Evolutionary conservation across 768 basidiomycete genomes (phyloP), one percentile per base, ranked within the genome.

Genomic region (Leccinum subtestaceum): DNA sequence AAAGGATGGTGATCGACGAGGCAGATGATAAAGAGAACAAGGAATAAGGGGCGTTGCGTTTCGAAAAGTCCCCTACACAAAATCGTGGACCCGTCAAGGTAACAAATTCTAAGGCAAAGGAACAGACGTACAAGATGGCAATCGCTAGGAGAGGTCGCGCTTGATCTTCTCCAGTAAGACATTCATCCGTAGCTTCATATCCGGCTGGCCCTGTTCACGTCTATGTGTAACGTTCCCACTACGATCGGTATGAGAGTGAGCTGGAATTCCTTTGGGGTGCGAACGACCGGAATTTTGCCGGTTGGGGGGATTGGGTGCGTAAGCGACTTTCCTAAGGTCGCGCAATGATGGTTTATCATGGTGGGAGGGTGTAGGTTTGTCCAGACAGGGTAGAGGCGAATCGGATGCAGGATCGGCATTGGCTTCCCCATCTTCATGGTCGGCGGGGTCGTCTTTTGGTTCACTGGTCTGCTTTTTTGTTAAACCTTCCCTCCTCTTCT

Each of bases 151-250:
- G 40, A 74, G 70, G 65, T 87, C 81, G 51, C 81, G 82, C 71
- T 91, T 89, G 63, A 96, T 94, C 74, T 88, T 87, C 71, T 93
- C 91, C 58, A 96, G 80, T 80, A 96, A 80, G 29, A 83, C 86
- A 61, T 85, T 84, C 92, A 96, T 95, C 52, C 93, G 86, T 52
- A 89, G 74, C 67, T 88, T 89, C 93, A 96, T 95, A 68, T 84
- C 79, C n/a, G 85, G 85, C 65, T 86, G 84, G 4, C 82, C 76
- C 29, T 72, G 64, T 12, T 69, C 71, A 12, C 62, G 63, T n/a
- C 66, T 61, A 21, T 17, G 34, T 23, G 59, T 72, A 63, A 59
- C 68, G 65, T 45, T 78, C 76, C 63, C 70, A 73, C 58, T 53
- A 32, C 60, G 54, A 58, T 59, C 67, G 51, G 56, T 55, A 65